A percentile compares a stretch with the other conserved stretches of the same genome.
Conservation (phyloP, 2,329 filamentous ascomycete species). For the Colletotrichum agaves region DNA sequence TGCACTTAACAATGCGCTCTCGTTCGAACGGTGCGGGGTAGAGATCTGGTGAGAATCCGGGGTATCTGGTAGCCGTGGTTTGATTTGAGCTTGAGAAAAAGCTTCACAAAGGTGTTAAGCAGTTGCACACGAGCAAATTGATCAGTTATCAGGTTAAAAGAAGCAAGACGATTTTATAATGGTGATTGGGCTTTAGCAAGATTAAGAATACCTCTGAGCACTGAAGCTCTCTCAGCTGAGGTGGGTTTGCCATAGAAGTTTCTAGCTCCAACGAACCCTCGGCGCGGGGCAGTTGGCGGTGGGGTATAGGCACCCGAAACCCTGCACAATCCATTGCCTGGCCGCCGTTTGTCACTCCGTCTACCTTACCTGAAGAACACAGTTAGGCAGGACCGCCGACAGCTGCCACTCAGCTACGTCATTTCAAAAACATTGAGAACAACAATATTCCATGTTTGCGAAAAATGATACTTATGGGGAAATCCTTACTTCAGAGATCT, state of each 20-base stretch:
- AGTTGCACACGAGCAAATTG: not conserved
- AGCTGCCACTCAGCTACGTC: constrained; percentile 4
- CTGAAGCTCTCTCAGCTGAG: constrained; percentile 9
- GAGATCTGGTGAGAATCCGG: not conserved
- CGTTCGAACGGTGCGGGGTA: constrained; percentile 13
- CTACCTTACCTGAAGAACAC: too few species aligned
- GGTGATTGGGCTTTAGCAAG: not conserved
- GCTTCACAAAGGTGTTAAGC: not conserved
- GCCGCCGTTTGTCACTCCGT: not conserved
- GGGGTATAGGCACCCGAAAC: not conserved
- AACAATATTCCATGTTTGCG: not conserved
- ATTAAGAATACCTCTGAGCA: constrained; percentile 3
- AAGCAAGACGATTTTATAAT: not conserved
- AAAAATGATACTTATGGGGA: not conserved
- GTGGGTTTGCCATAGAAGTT: constrained; percentile 23
- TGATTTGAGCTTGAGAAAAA: constrained; percentile 3
- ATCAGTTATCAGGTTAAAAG: not conserved
- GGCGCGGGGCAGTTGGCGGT: constrained; percentile 16
- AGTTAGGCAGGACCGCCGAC: not conserved
- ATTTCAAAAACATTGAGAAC: not conserved
- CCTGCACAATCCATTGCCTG: not conserved
- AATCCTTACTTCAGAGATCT: too few species aligned
- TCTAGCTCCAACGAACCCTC: constrained; percentile 15
- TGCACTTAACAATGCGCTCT: constrained; percentile 48
- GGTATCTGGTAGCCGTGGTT: constrained; percentile 16